Evolutionary conservation across 176 grass and related monocot genomes (phyloP), one percentile per base, ranked within the genome.

Genomic region (Cenchrus americanus): DNA sequence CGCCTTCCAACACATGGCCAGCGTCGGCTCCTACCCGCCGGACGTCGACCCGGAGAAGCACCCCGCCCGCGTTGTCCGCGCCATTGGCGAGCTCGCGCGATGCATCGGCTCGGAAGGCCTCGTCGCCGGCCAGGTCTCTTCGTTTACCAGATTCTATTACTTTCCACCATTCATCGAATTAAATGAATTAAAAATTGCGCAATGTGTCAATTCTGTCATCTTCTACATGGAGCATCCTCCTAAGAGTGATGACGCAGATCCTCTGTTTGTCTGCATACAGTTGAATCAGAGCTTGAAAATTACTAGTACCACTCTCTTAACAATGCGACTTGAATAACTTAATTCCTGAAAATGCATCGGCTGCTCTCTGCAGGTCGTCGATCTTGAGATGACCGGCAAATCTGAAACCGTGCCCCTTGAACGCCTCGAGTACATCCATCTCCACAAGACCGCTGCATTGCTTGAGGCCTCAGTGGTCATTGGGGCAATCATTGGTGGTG

Each of bases 391-490:
- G 80, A 94, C 91, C 2, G 91, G 91, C 23, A 88, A 86, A 15
- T 43, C 55, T 37, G 78, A 83, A 81, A 14, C 23, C 0, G 87
- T 94, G 72, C 76, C 81, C 21, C 77, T 97, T 10, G 91, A 97
- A 19, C 89, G 66, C 27, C 94, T 97, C 0, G 91, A 97, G 74
- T 92, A 94, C 84, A 94, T 97, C 79, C 94, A 97, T 75, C 83
- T 97, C 47, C 91, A 97, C 89, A 97, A 97, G 82, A 97, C 94
- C 1, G 94, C 91, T 30, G 84, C 86, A 23, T 90, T 97, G 70
- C 91, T 97, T 6, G 91, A 97, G 87, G 94, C 89, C 24, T 89
- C 94, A 0, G 91, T 92, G 65, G 91, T 97, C 62, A 89, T 89
- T 8, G 94, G 91, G 23, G 91, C 94, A 18, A 94, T 94, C 59